Evolutionary conservation across 106 monocot genomes (phyloP), one percentile per base, ranked within the genome.

Genomic region (Vanilla planifolia): DNA sequence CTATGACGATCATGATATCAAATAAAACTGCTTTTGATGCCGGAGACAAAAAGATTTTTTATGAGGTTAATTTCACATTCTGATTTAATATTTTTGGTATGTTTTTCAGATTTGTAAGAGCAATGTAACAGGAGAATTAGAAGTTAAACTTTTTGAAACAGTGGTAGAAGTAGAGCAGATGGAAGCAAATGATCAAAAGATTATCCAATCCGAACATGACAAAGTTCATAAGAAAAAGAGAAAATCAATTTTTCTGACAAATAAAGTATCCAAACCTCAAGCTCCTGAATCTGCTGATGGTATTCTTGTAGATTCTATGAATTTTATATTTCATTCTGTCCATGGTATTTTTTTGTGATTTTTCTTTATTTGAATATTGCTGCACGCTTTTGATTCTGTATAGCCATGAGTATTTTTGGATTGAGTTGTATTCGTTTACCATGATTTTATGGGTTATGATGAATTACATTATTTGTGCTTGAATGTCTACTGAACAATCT

Each of bases 171-270:
- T 51, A 61, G 61, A 37, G 30, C 34, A 39, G 60, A 70, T 35
- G 56, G 69, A 76, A 66, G 73, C 55, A 70, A 62, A 24, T 43
- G 32, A 32, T 41, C 52, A 23, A 29, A 57, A 63, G 63, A 21
- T 56, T 32, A 27, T 72, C 53, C 76, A 59, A 62, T 62, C 61
- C 59, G 47, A 53, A 51, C 51, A 60, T 43, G 27, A 19, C 16
- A 43, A 57, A 30, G 35, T 37, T 48, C 64, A 32, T 23, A 85
- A 69, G 60, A 64, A 43, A 17, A 63, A 8, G 55, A 79, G 70
- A 46, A 89, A 80, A 48, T 58, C 68, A 62, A 89, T 79, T 47
- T 21, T 55, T 72, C 30, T 71, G 55, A 83, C 65, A 60, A 55
- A 56, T 3, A 83, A 72, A 66, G 79, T 41, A 64, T 48, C n/a